Conservation (phyloP, 768 basidiomycete species). For the Russula sp. region DNA sequence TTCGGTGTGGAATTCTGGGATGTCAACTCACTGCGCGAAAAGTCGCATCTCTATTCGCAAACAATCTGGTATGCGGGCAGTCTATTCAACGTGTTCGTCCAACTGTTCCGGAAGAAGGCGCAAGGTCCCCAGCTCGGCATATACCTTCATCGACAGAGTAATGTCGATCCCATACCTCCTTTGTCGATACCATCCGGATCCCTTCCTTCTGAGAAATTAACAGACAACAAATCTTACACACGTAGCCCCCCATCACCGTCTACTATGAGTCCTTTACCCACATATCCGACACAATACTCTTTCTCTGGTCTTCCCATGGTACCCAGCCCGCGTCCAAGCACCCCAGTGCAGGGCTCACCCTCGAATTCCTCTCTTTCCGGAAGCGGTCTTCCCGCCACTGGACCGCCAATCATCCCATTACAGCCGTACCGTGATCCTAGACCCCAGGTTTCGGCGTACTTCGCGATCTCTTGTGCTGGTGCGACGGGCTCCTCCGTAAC, state of each 20-base stretch:
- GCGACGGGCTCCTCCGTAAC: constrained; percentile 77
- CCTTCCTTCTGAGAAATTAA: background rate
- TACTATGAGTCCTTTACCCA: background rate
- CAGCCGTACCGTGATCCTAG: constrained; percentile 77
- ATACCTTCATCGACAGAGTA: constrained; percentile 82
- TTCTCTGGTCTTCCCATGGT: constrained; percentile 17
- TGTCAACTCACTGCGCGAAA: constrained; percentile 73
- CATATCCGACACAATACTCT: constrained; percentile 17
- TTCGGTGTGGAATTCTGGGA: constrained; percentile 92
- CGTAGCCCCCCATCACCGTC: constrained; percentile 10
- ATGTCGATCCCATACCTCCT: constrained; percentile 68
- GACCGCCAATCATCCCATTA: constrained; percentile 40
- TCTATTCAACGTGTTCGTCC: constrained; percentile 83
- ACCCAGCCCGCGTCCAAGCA: constrained; percentile 11
- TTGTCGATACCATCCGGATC: constrained; percentile 45
- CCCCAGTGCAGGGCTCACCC: constrained; percentile 19
- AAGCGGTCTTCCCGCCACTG: constrained; percentile 35
- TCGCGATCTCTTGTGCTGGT: constrained; percentile 74
- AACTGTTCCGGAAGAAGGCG: constrained; percentile 68
- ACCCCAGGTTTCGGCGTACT: constrained; percentile 66
- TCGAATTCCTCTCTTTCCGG: constrained; percentile 11
- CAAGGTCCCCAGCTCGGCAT: constrained; percentile 72
- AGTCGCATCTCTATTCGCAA: constrained; percentile 71
- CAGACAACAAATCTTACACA: background rate
- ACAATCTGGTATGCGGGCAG: constrained; percentile 90